A percentile compares a stretch with the other conserved stretches of the same genome.
phyloP scores from a whole-genome alignment of 2,329 filamentous ascomycete genomes.

The Cercospora canescens region DNA sequence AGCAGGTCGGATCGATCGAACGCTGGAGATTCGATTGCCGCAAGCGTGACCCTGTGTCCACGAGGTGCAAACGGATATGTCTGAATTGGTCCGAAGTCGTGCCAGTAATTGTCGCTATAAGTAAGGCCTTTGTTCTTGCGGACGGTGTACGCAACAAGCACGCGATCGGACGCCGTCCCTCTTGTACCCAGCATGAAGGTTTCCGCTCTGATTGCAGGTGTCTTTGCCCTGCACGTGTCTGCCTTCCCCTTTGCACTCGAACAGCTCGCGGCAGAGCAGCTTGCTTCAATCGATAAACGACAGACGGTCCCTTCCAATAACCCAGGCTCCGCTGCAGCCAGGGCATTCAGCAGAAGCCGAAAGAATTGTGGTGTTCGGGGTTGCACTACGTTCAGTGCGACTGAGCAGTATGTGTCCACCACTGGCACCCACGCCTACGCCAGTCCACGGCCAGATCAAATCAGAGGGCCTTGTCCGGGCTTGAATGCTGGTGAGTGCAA shows the following conservation, averaged over 20 bases:
- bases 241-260: constrained; percentile 12
- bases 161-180: neutral
- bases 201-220: neutral
- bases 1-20: neutral
- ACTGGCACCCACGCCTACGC: constrained; percentile 10
- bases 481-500: neutral
- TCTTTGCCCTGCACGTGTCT: constrained; percentile 1
- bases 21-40: neutral
- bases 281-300: neutral
- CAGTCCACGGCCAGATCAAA: constrained; percentile 12
- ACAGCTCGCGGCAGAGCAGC: neutral
- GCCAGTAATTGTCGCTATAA: neutral
- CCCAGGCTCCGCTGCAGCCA: constrained; percentile 14
- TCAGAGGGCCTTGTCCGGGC: constrained; percentile 26
- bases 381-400: constrained; percentile 14
- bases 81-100: neutral
- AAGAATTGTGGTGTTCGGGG: constrained; percentile 15
- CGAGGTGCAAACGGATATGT: neutral
- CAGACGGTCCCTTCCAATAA: constrained; percentile 1
- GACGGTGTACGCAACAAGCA: neutral
- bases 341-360: constrained; percentile 2
- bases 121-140: neutral
- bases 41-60: neutral
- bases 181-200: neutral
- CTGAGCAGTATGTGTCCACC: constrained; percentile 11